Evolutionary conservation across 768 basidiomycete genomes (phyloP), one percentile per base, ranked within the genome.

Genomic region (Suillus subaureus): DNA sequence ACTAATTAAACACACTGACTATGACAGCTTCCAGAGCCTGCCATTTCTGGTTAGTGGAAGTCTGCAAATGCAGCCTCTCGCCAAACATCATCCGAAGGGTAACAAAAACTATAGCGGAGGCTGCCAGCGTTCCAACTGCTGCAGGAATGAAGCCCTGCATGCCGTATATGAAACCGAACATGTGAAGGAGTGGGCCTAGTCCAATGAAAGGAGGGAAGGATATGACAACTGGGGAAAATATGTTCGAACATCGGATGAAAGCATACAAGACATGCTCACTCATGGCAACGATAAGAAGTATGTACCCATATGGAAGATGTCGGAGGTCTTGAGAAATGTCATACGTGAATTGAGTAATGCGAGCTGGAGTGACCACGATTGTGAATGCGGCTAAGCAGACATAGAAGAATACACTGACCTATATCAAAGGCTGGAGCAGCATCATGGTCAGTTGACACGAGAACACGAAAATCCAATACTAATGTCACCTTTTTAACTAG

Each of bases 151-250:
- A 89, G 0, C 94, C 94, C 64, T 84, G 83, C 80, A 92, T 82
- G 47, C 94, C 93, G 71, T 92, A 95, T 2, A 91, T 89, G 75
- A 94, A 95, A 2, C 94, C 94, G 69, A 88, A 89, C 11, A 96
- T 73, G 13, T 89, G 86, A 39, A 87, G 70, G 49, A 78, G 62
- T 6, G 65, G 66, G 16, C 75, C 49, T 58, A 73, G 68, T 42
- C 76, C 75, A 52, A 76, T 69, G 69, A 76, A 76, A 39, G 75
- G 75, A 42, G 76, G 75, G 45, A 77, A 77, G 66, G 75, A 76
- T 62, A 64, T 62, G 64, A 77, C 52, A 58, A 75, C 76, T 76
- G 31, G 61, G 49, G 35, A 8, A 51, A 58, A 58, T 18, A 62
- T 61, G 43, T 45, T 64, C 4, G n/a, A 35, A 21, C 15, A 89